These are phyloP conservation scores for Roridomyces roridus DNA, from an alignment of 768 basidiomycete genomes.

Conservation along the genomic window DNA sequence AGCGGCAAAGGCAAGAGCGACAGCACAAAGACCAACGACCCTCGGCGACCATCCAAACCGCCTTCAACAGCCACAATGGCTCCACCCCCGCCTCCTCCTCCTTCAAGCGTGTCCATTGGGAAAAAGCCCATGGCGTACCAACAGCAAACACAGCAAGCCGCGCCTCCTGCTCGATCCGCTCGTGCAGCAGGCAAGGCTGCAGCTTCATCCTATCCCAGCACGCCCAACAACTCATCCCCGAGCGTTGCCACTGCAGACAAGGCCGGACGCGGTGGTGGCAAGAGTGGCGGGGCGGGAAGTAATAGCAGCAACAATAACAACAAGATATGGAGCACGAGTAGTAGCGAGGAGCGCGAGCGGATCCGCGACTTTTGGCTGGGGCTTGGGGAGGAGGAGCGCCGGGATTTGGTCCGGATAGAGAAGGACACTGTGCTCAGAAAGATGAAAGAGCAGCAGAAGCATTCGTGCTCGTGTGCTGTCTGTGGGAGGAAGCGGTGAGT, in stretches of 20 bases:
- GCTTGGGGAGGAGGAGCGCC: constrained; percentile 88
- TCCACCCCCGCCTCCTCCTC: constrained; percentile 48
- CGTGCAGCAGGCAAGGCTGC: constrained; percentile 57
- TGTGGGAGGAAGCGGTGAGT: constrained; percentile 96
- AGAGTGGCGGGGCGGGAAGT: constrained; percentile 20
- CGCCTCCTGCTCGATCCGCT: constrained; percentile 47
- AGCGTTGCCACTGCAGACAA: constrained; percentile 48
- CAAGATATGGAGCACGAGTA: constrained; percentile 96
- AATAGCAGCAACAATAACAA: constrained; percentile 53
- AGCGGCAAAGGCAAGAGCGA: constrained; percentile 26
- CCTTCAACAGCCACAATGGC: constrained; percentile 27
- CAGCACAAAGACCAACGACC: constrained; percentile 41
- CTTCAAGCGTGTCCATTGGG: constrained; percentile 85
- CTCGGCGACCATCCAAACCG: background rate
- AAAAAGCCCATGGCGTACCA: constrained; percentile 91
- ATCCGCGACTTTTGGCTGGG: constrained; percentile 99
- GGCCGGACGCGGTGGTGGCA: constrained; percentile 29
- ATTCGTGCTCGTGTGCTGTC: constrained; percentile 94
- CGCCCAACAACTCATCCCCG: constrained; percentile 45
- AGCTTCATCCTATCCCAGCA: constrained; percentile 36
- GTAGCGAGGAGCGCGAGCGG: constrained; percentile 91
- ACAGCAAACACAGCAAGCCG: constrained; percentile 35
- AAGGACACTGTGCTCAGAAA: constrained; percentile 97
- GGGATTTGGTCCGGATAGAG: constrained; percentile 94
- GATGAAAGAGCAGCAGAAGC: constrained; percentile 99